Evolutionary conservation across 2,329 filamentous ascomycete species (phyloP).

Genomic region (Stagonosporopsis chrysanthemi): DNA sequence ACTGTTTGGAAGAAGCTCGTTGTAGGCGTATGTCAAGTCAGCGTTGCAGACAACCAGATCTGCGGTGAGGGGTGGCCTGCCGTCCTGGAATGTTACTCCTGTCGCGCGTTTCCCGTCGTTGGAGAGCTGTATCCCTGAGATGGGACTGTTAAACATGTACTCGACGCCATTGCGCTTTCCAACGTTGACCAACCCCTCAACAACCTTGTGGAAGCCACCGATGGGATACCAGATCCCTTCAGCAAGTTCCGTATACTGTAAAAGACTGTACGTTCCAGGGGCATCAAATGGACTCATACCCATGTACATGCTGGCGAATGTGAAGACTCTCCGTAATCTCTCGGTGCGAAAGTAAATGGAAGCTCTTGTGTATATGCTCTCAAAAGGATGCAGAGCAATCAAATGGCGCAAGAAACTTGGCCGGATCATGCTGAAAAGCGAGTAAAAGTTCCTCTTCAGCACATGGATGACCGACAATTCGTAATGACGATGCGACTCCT

Average conservation of each 20-base stretch:
- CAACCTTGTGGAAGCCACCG: conserved; percentile 71
- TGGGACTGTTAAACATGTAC: conserved; percentile 67
- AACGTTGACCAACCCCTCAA: conserved; percentile 69
- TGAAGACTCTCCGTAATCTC: conserved; percentile 73
- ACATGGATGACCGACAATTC: conserved; percentile 72
- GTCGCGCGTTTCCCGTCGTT: conserved; percentile 61
- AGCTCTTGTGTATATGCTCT: conserved; percentile 72
- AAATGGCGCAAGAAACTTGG: conserved; percentile 67
- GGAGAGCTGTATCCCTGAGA: conserved; percentile 63
- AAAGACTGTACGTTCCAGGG: conserved; percentile 74
- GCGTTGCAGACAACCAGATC: conserved; percentile 76
- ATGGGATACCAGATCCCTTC: conserved; percentile 80
- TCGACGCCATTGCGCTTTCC: conserved; percentile 68
- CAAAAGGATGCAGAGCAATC: conserved; percentile 71
- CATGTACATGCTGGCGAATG: conserved; percentile 84
- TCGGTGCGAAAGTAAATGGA: conserved; percentile 74
- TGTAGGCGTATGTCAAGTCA: conserved; percentile 78
- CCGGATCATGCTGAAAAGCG: conserved; percentile 63
- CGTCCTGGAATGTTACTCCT: conserved; percentile 67
- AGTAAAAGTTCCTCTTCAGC: conserved; percentile 71
- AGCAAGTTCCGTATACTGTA: conserved; percentile 78
- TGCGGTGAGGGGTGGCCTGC: conserved; percentile 63
- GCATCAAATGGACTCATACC: conserved; percentile 81
- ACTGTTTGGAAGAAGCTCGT: conserved; percentile 68
- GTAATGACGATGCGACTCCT: conserved; percentile 74